Conservation (phyloP, 202 grass and related monocot genomes). For the Panicum virgatum region DNA sequence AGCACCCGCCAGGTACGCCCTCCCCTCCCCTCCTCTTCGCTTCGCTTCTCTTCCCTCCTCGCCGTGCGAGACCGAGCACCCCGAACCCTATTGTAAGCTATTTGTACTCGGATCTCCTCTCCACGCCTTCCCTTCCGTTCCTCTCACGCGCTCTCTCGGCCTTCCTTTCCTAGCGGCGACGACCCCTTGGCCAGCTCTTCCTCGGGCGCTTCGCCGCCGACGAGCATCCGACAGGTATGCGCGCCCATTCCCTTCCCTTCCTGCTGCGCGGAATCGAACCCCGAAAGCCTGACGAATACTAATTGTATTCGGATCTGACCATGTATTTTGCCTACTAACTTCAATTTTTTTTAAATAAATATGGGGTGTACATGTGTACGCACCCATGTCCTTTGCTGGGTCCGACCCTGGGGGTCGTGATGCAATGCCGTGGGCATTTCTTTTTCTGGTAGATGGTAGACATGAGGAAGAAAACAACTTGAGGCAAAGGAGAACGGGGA, state of each 20-base stretch:
- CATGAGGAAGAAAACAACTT: background rate
- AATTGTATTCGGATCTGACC: constrained; percentile 4
- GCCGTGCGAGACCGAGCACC: background rate
- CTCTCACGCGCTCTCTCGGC: background rate
- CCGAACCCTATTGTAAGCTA: background rate
- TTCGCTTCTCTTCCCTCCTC: background rate
- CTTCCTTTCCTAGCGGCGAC: background rate
- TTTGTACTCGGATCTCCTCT: background rate
- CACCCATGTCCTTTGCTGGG: background rate
- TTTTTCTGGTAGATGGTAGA: constrained; percentile 10
- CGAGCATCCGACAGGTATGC: background rate
- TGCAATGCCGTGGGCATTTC: constrained; percentile 7
- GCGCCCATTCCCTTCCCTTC: background rate
- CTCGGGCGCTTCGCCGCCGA: background rate
- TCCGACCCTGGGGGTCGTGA: constrained; percentile 17
- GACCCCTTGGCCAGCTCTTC: background rate
- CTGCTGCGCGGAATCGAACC: background rate
- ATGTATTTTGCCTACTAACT: background rate
- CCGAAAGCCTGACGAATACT: background rate
- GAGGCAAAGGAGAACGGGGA: too few species aligned
- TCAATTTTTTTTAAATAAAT: background rate
- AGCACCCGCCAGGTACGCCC: background rate
- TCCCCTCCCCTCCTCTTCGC: background rate
- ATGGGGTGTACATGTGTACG: background rate
- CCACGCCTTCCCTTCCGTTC: background rate